Evolutionary conservation across 169 alveolate genomes (phyloP).

Genomic region (Plasmodium relictum): DNA sequence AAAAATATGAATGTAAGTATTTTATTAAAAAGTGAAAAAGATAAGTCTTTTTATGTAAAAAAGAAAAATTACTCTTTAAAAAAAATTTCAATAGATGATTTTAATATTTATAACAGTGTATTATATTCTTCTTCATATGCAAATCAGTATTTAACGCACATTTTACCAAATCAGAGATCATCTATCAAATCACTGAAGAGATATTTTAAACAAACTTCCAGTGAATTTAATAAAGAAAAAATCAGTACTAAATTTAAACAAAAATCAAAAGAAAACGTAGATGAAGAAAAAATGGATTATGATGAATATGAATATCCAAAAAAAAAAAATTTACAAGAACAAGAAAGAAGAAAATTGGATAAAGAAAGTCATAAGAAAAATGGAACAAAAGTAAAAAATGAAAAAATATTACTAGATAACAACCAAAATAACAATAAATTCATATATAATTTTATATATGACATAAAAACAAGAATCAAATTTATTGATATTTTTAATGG

Average conservation of each 20-base stretch:
- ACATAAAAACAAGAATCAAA: conserved; percentile 64
- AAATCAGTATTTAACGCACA: conserved; percentile 64
- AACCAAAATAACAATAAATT: conserved; percentile 54
- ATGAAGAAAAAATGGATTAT: conserved; percentile 14
- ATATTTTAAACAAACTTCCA: conserved; percentile 46
- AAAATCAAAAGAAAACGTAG: conserved; percentile 28
- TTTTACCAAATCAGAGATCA: conserved; percentile 52
- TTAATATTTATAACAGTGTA: conserved; percentile 64
- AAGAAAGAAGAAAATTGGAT: conserved; percentile 1
- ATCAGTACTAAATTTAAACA: conserved; percentile 20
- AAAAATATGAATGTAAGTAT: conserved; percentile 53
- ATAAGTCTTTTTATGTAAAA: conserved; percentile 59
- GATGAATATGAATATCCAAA: conserved; percentile 45
- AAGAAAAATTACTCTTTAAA: conserved; percentile 51
- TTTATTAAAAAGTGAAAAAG: conserved; percentile 39
- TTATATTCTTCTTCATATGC: conserved; percentile 69
- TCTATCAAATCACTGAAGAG: conserved; percentile 34
- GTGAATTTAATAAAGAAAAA: conserved; percentile 27
- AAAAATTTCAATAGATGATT: conserved; percentile 70
- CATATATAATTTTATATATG: conserved; percentile 67
- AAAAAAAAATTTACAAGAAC: conserved; percentile 11
- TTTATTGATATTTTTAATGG: conserved; percentile 68
- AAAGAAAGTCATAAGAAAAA: conserved; percentile 46
- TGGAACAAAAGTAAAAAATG: conserved; percentile 39
- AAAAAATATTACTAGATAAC: conserved; percentile 34